These are phyloP conservation scores for Chenopodium berlandieri DNA, from an alignment of 148 eudicot genomes.

Conservation along the genomic window DNA sequence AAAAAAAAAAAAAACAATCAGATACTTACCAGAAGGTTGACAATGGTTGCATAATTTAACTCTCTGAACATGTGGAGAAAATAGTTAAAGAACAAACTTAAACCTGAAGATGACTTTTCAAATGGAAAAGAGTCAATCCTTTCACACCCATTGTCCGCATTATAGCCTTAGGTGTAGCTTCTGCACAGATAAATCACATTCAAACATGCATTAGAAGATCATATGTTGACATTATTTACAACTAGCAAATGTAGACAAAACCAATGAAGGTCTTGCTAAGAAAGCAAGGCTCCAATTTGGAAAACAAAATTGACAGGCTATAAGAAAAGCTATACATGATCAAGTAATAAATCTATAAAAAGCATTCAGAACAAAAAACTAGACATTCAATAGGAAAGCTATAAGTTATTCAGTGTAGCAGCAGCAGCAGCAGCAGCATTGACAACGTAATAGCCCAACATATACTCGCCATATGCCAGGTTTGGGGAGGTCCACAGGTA, in stretches of 20 bases:
- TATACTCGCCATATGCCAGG: background rate
- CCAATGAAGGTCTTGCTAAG: background rate
- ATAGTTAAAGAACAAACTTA: constrained; percentile 14
- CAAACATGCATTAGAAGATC: constrained; percentile 17
- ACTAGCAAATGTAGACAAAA: background rate
- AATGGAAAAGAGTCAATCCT: constrained; percentile 81
- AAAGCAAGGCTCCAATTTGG: background rate
- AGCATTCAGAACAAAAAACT: background rate
- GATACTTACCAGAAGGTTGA: constrained; percentile 2
- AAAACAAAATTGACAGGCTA: background rate
- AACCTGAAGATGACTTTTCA: constrained; percentile 83
- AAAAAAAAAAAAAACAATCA: constrained; percentile 18
- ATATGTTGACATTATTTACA: background rate
- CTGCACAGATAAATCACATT: constrained; percentile 35
- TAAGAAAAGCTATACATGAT: too few relatives aligned
- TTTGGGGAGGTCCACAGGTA: background rate
- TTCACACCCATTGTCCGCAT: constrained; percentile 87
- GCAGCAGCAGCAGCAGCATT: background rate
- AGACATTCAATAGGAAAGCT: background rate
- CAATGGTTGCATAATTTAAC: background rate
- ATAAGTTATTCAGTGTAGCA: background rate
- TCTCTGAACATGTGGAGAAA: background rate
- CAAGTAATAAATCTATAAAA: background rate
- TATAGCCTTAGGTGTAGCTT: constrained; percentile 80
- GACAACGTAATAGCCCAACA: background rate